Percentiles rank a stretch among this genome's conserved stretches.
Evolutionary conservation across 306 rosid genomes (phyloP).

Genomic region (Canavalia ensiformis): DNA sequence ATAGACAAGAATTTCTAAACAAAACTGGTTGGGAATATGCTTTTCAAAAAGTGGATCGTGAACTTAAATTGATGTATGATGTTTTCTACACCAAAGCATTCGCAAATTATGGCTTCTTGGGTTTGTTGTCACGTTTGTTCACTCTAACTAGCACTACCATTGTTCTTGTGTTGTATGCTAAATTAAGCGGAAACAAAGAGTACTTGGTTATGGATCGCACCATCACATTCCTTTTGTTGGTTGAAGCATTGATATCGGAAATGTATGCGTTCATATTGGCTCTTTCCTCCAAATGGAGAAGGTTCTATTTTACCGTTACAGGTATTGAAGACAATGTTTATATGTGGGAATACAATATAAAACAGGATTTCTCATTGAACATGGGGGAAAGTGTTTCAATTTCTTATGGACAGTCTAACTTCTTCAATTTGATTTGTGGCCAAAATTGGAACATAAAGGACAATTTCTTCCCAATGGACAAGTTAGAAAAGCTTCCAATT

Average conservation of each 20-base stretch:
- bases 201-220: neutral
- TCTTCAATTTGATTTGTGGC: neutral
- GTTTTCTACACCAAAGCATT: constrained; percentile 4
- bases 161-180: neutral
- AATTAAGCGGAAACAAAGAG: neutral
- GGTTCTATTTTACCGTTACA: neutral
- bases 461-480: neutral
- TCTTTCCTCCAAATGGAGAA: neutral
- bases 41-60: neutral
- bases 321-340: neutral
- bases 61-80: neutral
- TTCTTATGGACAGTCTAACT: neutral
- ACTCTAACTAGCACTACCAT: neutral
- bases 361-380: too few species aligned
- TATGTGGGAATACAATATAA: neutral
- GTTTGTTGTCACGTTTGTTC: neutral
- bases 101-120: neutral
- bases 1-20: too few species aligned
- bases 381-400: too few species aligned
- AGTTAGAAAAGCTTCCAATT: neutral
- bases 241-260: neutral
- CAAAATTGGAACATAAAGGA: neutral
- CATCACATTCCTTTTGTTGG: neutral
- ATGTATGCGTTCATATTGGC: neutral
- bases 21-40: too few species aligned